These are phyloP conservation scores for Pleurotus cornucopiae DNA, from an alignment of 768 basidiomycete species.

Conservation along the genomic window DNA sequence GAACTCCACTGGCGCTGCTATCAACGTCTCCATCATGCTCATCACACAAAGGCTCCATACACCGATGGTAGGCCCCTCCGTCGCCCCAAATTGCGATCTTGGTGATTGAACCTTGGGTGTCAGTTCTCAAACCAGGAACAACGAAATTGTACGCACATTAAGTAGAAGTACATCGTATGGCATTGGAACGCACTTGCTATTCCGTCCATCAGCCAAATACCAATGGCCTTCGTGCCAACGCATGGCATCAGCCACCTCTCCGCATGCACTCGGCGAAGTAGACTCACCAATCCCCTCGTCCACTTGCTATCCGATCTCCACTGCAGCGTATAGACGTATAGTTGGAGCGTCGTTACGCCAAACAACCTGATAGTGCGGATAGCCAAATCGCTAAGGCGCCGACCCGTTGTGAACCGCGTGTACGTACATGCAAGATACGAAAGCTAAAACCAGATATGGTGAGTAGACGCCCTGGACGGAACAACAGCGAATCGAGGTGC, in stretches of 20 bases:
- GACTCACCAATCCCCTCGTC: background rate
- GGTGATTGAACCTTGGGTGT: background rate
- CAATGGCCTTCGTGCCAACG: background rate
- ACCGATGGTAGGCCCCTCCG: background rate
- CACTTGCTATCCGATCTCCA: background rate
- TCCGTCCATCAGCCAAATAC: background rate
- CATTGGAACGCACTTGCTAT: background rate
- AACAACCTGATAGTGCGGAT: background rate
- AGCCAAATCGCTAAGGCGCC: background rate
- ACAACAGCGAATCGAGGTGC: background rate
- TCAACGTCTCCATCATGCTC: background rate
- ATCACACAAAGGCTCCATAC: background rate
- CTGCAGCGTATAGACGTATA: background rate
- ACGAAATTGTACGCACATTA: background rate
- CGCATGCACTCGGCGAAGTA: background rate
- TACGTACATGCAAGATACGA: background rate
- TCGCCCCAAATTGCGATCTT: background rate
- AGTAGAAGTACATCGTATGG: background rate
- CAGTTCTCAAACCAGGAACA: background rate
- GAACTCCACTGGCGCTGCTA: background rate
- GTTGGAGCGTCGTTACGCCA: background rate
- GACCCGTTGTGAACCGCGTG: background rate
- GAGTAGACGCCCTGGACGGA: background rate
- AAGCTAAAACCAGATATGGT: background rate
- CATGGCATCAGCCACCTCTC: too few species aligned